Evolutionary conservation across 73 alveolate genomes (phyloP).

Genomic region (Paramecium biaurelia): DNA sequence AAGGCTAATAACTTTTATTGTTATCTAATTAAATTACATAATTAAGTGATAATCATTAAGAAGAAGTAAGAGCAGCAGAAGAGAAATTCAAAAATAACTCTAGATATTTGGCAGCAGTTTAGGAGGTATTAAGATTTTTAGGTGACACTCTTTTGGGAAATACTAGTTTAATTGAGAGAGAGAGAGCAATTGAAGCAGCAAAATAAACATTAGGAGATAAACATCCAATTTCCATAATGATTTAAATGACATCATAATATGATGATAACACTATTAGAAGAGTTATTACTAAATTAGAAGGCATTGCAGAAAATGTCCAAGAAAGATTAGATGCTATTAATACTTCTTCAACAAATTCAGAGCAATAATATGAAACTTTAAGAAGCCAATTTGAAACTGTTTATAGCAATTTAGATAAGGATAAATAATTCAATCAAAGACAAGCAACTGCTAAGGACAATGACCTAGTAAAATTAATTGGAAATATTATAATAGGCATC

Average conservation of each 20-base stretch:
- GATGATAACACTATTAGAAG: constrained; percentile 27
- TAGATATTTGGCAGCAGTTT: neutral
- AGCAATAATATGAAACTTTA: neutral
- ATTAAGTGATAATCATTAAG: neutral
- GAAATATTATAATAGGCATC: neutral
- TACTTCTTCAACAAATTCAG: neutral
- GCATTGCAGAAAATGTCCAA: neutral
- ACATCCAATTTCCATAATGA: constrained; percentile 25
- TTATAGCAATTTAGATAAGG: neutral
- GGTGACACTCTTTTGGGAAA: neutral
- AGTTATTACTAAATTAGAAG: constrained; percentile 32
- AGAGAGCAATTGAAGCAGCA: neutral
- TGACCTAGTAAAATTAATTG: neutral
- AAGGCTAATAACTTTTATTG: neutral
- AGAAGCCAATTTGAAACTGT: neutral
- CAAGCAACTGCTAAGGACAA: neutral
- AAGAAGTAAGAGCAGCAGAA: neutral
- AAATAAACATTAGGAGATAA: neutral
- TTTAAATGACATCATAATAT: neutral
- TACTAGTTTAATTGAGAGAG: neutral
- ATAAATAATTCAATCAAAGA: neutral
- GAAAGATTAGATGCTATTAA: neutral
- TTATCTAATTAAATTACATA: neutral
- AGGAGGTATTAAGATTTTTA: neutral
- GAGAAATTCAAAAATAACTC: neutral